Evolutionary conservation across 2,329 filamentous ascomycete species (phyloP).

Genomic region (Colletotrichum sp.): DNA sequence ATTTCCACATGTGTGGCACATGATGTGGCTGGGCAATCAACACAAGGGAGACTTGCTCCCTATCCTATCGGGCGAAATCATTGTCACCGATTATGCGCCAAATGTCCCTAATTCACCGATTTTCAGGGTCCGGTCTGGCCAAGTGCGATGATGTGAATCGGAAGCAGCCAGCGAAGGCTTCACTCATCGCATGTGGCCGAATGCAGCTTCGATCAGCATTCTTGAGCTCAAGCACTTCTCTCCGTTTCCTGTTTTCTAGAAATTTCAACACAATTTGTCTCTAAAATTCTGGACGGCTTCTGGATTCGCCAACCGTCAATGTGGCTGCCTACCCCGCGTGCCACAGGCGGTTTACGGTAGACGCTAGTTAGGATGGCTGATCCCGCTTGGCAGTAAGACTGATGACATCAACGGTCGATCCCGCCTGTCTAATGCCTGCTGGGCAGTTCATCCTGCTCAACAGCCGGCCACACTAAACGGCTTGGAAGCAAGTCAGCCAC

Average conservation of each 20-base stretch:
- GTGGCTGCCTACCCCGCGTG: background rate
- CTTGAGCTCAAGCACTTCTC: background rate
- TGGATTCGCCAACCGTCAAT: background rate
- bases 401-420: conserved; percentile 20
- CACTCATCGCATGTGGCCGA: background rate
- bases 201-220: background rate
- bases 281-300: background rate
- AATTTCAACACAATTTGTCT: background rate
- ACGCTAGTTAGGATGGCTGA: background rate
- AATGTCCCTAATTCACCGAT: background rate
- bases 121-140: background rate
- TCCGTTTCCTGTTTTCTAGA: background rate
- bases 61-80: background rate
- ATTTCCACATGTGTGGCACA: background rate
- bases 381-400: conserved; percentile 5
- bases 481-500: background rate
- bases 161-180: background rate
- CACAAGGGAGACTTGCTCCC: background rate
- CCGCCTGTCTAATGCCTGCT: background rate
- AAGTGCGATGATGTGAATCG: background rate
- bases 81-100: background rate
- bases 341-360: background rate
- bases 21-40: background rate
- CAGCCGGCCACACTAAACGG: background rate
- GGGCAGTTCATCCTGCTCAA: background rate